These are phyloP conservation scores for Posidonia oceanica DNA, from an alignment of 116 monocot species.

Conservation along the genomic window DNA sequence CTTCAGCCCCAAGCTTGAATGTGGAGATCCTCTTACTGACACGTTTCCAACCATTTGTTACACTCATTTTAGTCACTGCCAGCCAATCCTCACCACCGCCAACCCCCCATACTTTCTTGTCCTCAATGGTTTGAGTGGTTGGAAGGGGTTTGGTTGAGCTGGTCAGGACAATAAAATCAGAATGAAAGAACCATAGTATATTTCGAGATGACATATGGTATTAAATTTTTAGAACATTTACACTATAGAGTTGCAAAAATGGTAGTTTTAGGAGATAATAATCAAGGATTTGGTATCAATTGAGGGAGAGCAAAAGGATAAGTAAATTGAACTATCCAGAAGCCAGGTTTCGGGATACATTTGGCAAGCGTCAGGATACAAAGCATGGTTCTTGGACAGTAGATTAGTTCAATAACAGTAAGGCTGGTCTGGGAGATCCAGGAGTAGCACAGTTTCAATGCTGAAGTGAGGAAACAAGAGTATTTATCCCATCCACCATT, in stretches of 20 bases:
- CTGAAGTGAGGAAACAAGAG: neutral
- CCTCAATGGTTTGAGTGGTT: neutral
- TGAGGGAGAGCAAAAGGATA: no score
- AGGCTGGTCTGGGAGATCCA: no score
- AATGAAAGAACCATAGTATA: neutral
- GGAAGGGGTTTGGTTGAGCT: neutral
- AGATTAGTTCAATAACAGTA: no score
- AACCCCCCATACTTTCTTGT: no score
- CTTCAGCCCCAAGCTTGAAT: slow-evolving; percentile 56
- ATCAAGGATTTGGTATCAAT: no score
- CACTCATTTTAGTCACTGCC: slow-evolving; percentile 34
- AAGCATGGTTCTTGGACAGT: no score
- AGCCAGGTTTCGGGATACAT: no score
- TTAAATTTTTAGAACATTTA: no score
- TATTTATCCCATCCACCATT: neutral
- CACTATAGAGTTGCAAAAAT: no score
- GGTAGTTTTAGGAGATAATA: no score
- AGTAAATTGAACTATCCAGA: neutral
- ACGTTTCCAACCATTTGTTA: slow-evolving; percentile 46
- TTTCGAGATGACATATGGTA: neutral
- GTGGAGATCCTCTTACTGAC: slow-evolving; percentile 33
- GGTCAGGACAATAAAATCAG: neutral
- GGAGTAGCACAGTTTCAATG: neutral
- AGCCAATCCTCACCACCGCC: slow-evolving; percentile 28
- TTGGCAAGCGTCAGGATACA: no score